Evolutionary conservation across 345 rosid species (phyloP).

Genomic region (Passiflora organensis): DNA sequence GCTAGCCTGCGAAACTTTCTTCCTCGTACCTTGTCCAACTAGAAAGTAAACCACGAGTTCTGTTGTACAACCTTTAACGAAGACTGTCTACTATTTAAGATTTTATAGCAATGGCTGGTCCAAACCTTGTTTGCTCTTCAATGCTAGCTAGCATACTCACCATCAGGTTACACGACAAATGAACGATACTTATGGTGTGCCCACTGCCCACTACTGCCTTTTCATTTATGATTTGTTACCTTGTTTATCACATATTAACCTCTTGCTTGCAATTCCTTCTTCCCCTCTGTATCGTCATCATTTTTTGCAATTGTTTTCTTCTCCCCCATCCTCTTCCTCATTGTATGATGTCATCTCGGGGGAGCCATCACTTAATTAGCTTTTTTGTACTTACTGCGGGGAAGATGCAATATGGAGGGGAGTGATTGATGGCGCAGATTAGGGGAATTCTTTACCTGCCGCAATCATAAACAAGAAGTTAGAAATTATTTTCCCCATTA

Average conservation of each 20-base stretch:
- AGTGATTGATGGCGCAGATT: constrained; percentile 35
- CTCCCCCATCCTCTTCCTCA: neutral
- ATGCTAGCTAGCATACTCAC: neutral
- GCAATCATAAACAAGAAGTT: constrained; percentile 29
- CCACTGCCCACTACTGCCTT: constrained; percentile 1
- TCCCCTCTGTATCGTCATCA: no score
- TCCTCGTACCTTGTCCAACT: constrained; percentile 29
- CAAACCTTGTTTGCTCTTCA: no score
- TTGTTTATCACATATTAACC: neutral
- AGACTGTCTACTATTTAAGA: constrained; percentile 14
- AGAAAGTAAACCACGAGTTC: constrained; percentile 14
- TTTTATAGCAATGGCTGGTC: constrained; percentile 12
- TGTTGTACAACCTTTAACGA: constrained; percentile 24
- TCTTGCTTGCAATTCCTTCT: no score
- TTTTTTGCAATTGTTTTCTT: no score
- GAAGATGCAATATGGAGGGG: constrained; percentile 15
- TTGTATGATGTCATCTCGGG: neutral
- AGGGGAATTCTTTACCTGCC: constrained; percentile 35
- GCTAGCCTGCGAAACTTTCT: constrained; percentile 7
- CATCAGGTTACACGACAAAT: neutral
- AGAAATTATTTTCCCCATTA: constrained; percentile 1
- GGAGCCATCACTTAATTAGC: constrained; percentile 1
- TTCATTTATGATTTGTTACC: neutral
- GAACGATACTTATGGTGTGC: neutral
- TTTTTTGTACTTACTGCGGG: neutral